phyloP scores from a whole-genome alignment of 1,284 basidiomycete species.

The Rhodotorula sp. region DNA sequence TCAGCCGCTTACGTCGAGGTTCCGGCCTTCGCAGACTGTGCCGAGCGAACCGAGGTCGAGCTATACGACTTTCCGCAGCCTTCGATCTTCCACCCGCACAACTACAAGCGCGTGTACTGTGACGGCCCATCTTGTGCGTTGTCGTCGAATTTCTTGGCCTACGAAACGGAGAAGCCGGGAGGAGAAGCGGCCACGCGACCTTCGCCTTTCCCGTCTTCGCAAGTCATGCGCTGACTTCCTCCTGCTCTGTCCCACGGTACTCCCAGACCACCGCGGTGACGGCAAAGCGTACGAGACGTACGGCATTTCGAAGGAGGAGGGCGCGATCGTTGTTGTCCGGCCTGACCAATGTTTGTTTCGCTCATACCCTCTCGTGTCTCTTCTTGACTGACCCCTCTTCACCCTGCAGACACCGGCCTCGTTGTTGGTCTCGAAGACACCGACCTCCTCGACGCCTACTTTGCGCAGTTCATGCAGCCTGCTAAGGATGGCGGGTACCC shows the following conservation, averaged over 20 bases:
- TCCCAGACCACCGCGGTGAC: conserved; percentile 46
- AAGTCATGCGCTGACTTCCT: not conserved
- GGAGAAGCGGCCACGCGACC: not conserved
- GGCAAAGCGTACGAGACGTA: conserved; percentile 50
- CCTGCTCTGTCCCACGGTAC: too few relatives aligned
- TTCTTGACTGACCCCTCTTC: not conserved
- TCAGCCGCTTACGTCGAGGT: not conserved
- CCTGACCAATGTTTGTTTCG: conserved; percentile 45
- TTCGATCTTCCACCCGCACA: conserved; percentile 35
- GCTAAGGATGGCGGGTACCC: conserved; percentile 29
- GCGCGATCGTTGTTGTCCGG: conserved; percentile 48
- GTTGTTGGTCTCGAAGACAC: conserved; percentile 39
- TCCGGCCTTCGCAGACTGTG: conserved; percentile 21
- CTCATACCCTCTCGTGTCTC: not conserved
- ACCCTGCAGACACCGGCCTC: conserved; percentile 35
- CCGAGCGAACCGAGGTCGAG: conserved; percentile 36
- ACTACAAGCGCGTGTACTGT: conserved; percentile 41
- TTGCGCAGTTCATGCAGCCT: conserved; percentile 35
- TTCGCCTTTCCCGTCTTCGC: not conserved
- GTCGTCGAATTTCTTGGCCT: too few relatives aligned
- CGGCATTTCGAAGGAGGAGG: conserved; percentile 47
- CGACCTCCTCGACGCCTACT: conserved; percentile 38
- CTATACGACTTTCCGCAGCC: conserved; percentile 42
- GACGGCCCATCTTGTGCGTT: conserved; percentile 42
- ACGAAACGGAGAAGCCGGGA: too few relatives aligned